These are phyloP conservation scores for Fusarium verrucosum DNA, from an alignment of 2,329 filamentous ascomycete genomes.

Conservation along the genomic window DNA sequence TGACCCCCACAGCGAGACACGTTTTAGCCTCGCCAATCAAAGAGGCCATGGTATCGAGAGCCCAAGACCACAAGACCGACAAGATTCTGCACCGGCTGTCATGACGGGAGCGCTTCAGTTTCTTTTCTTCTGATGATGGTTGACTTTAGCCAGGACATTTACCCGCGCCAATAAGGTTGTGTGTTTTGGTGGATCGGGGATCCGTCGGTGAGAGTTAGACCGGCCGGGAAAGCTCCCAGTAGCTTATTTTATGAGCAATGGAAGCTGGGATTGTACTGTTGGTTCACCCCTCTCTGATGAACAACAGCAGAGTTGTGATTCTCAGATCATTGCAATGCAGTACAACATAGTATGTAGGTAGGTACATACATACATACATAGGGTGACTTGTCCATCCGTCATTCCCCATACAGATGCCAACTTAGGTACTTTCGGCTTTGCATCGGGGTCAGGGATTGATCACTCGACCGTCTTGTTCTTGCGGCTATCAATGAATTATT, in stretches of 20 bases:
- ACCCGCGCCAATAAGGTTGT: conserved; percentile 28
- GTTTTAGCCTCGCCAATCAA: conserved; percentile 36
- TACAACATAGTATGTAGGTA: not conserved
- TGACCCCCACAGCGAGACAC: conserved; percentile 20
- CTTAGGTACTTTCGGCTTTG: not conserved
- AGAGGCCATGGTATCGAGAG: conserved; percentile 17
- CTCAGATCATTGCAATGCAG: not conserved
- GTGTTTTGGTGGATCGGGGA: conserved; percentile 8
- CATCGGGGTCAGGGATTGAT: not conserved
- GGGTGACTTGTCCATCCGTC: not conserved
- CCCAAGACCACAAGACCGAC: conserved; percentile 9
- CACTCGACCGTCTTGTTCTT: conserved; percentile 1
- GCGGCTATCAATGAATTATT: no score
- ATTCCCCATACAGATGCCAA: not conserved
- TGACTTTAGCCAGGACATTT: conserved; percentile 26
- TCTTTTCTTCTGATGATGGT: not conserved
- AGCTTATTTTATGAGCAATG: conserved; percentile 6
- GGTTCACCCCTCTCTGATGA: no score
- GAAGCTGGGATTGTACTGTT: not conserved
- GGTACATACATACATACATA: no score
- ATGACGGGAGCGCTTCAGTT: conserved; percentile 36
- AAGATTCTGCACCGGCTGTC: conserved; percentile 22
- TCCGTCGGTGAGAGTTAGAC: conserved; percentile 28
- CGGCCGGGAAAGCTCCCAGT: conserved; percentile 17
- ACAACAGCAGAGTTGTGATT: not conserved